Evolutionary conservation across 371 early-diverging fungal species (phyloP).

Genomic region (Actinomortierella ambigua): DNA sequence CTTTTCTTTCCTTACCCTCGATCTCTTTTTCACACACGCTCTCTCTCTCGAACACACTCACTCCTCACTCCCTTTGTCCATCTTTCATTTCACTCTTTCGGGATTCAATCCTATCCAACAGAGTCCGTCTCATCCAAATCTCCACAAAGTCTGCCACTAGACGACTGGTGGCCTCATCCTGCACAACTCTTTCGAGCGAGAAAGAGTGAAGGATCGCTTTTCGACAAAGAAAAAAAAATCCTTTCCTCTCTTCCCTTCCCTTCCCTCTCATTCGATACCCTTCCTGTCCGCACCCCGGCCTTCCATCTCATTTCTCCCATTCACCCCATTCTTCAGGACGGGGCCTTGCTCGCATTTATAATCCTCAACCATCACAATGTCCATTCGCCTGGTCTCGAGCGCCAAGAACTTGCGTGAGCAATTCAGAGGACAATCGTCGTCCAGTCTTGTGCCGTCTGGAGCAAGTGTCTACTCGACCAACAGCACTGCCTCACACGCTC

Average conservation of each 20-base stretch:
- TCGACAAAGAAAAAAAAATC: too few species aligned
- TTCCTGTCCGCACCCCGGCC: background rate
- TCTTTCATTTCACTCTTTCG: conserved; percentile 2
- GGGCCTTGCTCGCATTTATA: background rate
- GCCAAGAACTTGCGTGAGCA: conserved; percentile 40
- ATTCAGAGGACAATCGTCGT: conserved; percentile 21
- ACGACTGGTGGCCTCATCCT: too few species aligned
- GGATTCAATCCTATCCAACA: background rate
- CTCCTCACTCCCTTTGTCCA: background rate
- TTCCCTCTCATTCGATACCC: too few species aligned
- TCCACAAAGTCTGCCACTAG: too few species aligned
- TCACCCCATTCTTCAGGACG: background rate
- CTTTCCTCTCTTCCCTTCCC: too few species aligned
- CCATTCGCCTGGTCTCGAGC: conserved; percentile 34
- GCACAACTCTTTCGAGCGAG: too few species aligned
- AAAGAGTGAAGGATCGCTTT: too few species aligned
- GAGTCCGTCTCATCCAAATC: background rate
- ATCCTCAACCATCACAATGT: conserved; percentile 6
- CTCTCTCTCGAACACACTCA: too few species aligned
- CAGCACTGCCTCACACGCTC: conserved; percentile 12
- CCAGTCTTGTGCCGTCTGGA: conserved; percentile 6
- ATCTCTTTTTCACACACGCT: too few species aligned
- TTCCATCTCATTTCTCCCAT: background rate
- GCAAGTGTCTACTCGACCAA: conserved; percentile 13
- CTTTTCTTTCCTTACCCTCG: too few species aligned